phyloP scores from a whole-genome alignment of 495 filamentous ascomycete genomes.

The Rhizodiscina lignyota region DNA sequence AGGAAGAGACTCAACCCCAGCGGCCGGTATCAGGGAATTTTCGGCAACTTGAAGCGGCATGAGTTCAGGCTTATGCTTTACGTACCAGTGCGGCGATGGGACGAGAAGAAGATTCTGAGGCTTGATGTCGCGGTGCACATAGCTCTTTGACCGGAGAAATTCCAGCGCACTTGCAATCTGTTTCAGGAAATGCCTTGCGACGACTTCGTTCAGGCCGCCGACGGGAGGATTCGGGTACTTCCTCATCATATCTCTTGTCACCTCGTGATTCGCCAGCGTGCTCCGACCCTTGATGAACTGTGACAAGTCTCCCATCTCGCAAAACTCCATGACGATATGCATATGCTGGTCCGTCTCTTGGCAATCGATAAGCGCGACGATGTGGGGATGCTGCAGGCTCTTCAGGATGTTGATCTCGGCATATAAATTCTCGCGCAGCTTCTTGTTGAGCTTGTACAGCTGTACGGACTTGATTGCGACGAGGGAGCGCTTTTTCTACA shows the following conservation, averaged over 20 bases:
- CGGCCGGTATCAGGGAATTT: conserved; percentile 60
- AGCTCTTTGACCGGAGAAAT: conserved; percentile 68
- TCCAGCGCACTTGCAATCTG: conserved; percentile 85
- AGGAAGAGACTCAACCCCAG: conserved; percentile 71
- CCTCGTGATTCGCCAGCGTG: conserved; percentile 53
- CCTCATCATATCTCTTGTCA: conserved; percentile 66
- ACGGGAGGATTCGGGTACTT: conserved; percentile 74
- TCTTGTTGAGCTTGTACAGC: conserved; percentile 74
- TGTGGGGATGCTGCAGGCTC: conserved; percentile 84
- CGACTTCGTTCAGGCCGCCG: conserved; percentile 80
- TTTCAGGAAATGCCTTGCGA: conserved; percentile 89
- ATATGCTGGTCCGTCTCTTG: conserved; percentile 73
- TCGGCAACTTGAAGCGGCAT: conserved; percentile 49
- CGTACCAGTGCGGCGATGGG: conserved; percentile 55
- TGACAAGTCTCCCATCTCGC: conserved; percentile 82
- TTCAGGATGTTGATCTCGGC: conserved; percentile 90
- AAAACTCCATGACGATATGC: conserved; percentile 97
- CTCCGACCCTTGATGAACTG: conserved; percentile 89
- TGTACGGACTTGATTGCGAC: conserved; percentile 97
- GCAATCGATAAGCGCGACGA: conserved; percentile 89
- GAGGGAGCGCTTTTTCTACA: conserved; percentile 37
- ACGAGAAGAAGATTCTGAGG: conserved; percentile 89
- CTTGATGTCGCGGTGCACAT: conserved; percentile 94
- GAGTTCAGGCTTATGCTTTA: conserved; percentile 27
- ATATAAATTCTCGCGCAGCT: conserved; percentile 88